A percentile compares a stretch with the other conserved stretches of the same genome.
phyloP scores from a whole-genome alignment of 1,284 basidiomycete species.

The Naganishia sp. region DNA sequence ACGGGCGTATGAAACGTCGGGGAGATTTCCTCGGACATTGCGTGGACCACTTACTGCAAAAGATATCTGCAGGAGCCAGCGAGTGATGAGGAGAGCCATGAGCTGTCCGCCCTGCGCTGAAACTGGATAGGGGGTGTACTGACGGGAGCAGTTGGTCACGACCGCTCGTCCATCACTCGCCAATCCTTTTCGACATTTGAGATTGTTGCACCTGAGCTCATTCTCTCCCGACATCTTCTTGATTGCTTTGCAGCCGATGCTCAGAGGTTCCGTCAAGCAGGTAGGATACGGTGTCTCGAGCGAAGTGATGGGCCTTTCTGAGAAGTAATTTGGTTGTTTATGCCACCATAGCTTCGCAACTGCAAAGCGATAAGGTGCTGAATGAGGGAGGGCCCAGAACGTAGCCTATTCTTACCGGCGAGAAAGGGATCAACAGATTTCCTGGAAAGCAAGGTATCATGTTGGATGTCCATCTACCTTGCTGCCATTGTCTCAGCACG shows the following conservation, averaged over 20 bases:
- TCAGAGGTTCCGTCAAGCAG: too few relatives aligned
- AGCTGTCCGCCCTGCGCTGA: background rate
- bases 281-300: too few relatives aligned
- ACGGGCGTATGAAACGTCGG: too few relatives aligned
- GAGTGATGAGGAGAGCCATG: background rate
- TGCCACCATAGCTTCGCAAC: too few relatives aligned
- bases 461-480: background rate
- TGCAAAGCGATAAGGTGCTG: too few relatives aligned
- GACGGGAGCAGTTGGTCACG: conserved; percentile 42
- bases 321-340: too few relatives aligned
- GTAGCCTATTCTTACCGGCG: too few relatives aligned
- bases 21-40: too few relatives aligned
- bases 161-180: conserved; percentile 38
- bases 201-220: conserved; percentile 40
- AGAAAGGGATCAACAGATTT: too few relatives aligned
- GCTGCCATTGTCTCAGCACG: background rate
- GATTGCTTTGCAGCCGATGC: too few relatives aligned
- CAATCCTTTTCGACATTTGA: conserved; percentile 37
- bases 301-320: too few relatives aligned
- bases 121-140: conserved; percentile 7
- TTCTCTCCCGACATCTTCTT: conserved; percentile 34
- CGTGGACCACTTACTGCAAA: conserved; percentile 37
- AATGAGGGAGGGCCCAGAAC: too few relatives aligned
- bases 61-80: conserved; percentile 36
- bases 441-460: background rate